Evolutionary conservation across 2,329 filamentous ascomycete species (phyloP).

Genomic region (Cadophora gregata): DNA sequence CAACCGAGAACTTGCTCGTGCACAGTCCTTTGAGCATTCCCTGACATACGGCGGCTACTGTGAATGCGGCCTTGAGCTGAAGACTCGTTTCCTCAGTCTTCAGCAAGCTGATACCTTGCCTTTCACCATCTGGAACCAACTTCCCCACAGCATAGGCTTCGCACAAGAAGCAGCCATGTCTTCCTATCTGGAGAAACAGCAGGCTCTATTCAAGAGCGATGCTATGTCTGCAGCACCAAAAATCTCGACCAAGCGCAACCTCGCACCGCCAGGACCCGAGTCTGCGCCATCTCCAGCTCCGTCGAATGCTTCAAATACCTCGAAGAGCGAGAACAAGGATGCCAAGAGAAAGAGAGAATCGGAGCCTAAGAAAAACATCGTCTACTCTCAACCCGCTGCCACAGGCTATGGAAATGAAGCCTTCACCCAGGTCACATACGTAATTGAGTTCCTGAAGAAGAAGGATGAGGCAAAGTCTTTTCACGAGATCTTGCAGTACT

Average conservation of each 20-base stretch:
- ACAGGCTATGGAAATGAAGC: conserved; percentile 80
- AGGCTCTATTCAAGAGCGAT: conserved; percentile 65
- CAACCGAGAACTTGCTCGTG: conserved; percentile 8
- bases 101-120: background rate
- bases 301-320: conserved; percentile 59
- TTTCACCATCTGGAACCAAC: background rate
- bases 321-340: conserved; percentile 62
- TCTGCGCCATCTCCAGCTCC: conserved; percentile 68
- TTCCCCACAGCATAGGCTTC: background rate
- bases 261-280: conserved; percentile 54
- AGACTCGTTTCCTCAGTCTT: background rate
- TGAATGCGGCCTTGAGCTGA: background rate
- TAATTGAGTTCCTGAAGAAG: conserved; percentile 81
- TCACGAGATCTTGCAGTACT: conserved; percentile 78
- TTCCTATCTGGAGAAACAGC: conserved; percentile 67
- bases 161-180: conserved; percentile 55
- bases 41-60: background rate
- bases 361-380: conserved; percentile 51
- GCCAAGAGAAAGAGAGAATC: conserved; percentile 65
- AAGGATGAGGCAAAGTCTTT: conserved; percentile 73
- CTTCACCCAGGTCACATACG: conserved; percentile 87
- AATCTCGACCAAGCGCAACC: conserved; percentile 58
- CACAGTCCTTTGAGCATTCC: background rate
- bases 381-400: conserved; percentile 79
- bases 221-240: conserved; percentile 69